phyloP scores from a whole-genome alignment of 163 green algal species.

The Prototheca cutis region DNA sequence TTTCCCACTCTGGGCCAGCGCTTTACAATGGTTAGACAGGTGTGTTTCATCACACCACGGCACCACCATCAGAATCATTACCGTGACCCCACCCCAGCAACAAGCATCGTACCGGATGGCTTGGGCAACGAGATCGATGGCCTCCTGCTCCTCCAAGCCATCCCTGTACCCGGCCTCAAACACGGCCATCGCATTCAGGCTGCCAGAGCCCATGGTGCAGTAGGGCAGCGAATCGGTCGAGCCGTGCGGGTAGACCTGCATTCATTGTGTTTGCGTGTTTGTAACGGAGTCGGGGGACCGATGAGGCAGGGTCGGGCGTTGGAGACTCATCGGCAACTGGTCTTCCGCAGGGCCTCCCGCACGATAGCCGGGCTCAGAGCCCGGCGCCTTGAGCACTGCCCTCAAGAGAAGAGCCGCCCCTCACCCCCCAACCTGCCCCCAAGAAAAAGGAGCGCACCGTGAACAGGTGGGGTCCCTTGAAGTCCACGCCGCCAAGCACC shows the following conservation, averaged over 20 bases:
- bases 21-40: no score
- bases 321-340: no score
- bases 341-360: no score
- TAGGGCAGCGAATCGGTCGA: slow-evolving; percentile 94
- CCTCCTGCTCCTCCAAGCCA: slow-evolving; percentile 75
- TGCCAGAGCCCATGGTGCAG: slow-evolving; percentile 92
- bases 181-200: slow-evolving; percentile 92
- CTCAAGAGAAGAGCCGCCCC: not conserved
- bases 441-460: slow-evolving; percentile 48
- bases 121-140: slow-evolving; percentile 70
- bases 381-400: no score
- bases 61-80: no score
- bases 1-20: no score
- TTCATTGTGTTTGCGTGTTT: no score
- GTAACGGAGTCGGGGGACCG: no score
- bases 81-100: not conserved
- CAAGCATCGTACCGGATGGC: slow-evolving; percentile 51
- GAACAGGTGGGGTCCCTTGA: slow-evolving; percentile 92
- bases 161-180: slow-evolving; percentile 92
- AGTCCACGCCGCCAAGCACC: slow-evolving; percentile 89
- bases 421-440: not conserved
- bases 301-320: no score
- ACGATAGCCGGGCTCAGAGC: no score
- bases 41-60: no score
- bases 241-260: slow-evolving; percentile 92